These are phyloP conservation scores for Nigrospora oryzae DNA, from an alignment of 2,329 filamentous ascomycete genomes.

Conservation along the genomic window DNA sequence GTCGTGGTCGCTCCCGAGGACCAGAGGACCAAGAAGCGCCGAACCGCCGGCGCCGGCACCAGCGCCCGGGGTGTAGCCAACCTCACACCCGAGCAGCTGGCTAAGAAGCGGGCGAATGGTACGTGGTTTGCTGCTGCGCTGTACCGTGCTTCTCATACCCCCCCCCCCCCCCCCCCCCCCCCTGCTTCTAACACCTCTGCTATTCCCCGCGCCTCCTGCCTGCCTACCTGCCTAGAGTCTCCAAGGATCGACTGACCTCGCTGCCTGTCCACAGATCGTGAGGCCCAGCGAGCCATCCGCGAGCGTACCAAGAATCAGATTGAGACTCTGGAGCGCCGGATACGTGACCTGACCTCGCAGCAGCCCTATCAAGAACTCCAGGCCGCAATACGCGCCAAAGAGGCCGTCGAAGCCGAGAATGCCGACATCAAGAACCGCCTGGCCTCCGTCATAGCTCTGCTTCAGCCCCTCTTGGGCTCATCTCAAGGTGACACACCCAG, in stretches of 20 bases:
- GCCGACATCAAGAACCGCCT: conserved; percentile 65
- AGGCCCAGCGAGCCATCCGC: conserved; percentile 77
- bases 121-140: conserved; percentile 13
- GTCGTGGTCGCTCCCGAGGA: conserved; percentile 10
- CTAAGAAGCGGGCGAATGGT: conserved; percentile 57
- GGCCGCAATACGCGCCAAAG: conserved; percentile 64
- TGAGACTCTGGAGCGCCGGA: conserved; percentile 62
- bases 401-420: conserved; percentile 71
- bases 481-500: too few relatives aligned
- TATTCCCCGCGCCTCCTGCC: conserved; percentile 1
- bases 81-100: conserved; percentile 65
- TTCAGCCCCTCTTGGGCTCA: conserved; percentile 46
- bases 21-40: conserved; percentile 34
- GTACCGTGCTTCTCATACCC: background rate
- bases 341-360: conserved; percentile 68
- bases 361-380: conserved; percentile 81
- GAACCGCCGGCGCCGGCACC: conserved; percentile 21
- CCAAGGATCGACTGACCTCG: conserved; percentile 5
- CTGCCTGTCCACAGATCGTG: conserved; percentile 50
- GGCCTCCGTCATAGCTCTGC: conserved; percentile 53
- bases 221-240: background rate
- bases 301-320: conserved; percentile 77
- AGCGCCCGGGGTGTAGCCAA: conserved; percentile 48
- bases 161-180: too few relatives aligned
- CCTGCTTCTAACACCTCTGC: conserved; percentile 1